Evolutionary conservation across 768 basidiomycete species (phyloP), one percentile per base, ranked within the genome.

Genomic region (Kwoniella pini): DNA sequence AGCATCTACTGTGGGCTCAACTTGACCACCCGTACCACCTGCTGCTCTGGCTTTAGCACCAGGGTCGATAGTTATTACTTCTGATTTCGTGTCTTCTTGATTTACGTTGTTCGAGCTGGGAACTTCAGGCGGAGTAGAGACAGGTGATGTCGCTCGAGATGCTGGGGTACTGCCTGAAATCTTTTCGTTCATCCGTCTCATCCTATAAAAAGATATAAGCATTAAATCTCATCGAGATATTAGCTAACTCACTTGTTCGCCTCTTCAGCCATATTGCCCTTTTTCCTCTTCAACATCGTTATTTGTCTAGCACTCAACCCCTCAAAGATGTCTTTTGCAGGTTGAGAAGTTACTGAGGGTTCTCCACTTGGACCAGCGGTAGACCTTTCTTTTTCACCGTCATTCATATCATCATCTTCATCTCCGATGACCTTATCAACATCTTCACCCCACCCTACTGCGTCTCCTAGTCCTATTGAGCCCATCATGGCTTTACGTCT

Each of bases 271-370:
- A 86, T 81, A 71, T 88, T 90, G 3, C 91, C 93, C 57, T 94
- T 88, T 75, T 98, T 98, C 27, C 96, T 84, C 78, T 99, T 99
- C 30, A 98, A 81, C 46, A 94, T 85, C 75, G 96, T 96, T 30
- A 89, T 85, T 79, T 98, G 95, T 54, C 96, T 86, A 11, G 92
- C 91, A 30, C 93, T 96, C 44, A 98, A 80, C 5, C 83, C 84
- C 7, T 72, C 74, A 50, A 77, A 79, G 15, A 74, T 62, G 39
- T 77, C 71, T 48, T 63, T 57, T 1, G 71, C 60, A n/a, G 63
- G 57, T 26, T 53, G 55, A 12, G 64, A 26, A 13, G 65, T 49
- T 27, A 46, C 60, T 3, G 50, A 40, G 1, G 53, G 54, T 26
- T 53, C 53, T 43, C 43, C 26, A 22, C 30, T 43, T 6, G 59